Percentiles rank a stretch among this genome's conserved stretches.
Conservation (phyloP, 306 rosid genomes). For the Myrica gale region DNA sequence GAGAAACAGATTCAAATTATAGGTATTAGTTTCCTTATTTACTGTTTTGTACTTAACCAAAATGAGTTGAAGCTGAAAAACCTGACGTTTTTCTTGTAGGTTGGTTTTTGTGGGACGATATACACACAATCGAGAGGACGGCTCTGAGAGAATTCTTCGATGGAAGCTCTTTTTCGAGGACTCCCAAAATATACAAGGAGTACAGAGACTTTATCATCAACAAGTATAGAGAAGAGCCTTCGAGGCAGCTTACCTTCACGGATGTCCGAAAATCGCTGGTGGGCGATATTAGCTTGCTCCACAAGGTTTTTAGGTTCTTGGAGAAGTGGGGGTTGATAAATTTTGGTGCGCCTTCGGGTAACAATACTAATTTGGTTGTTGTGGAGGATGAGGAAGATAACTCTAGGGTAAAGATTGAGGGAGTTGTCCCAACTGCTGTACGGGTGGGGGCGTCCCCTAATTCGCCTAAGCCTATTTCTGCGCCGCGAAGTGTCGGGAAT, state of each 20-base stretch:
- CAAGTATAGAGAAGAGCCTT: constrained; percentile 84
- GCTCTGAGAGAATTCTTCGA: constrained; percentile 72
- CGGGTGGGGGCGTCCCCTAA: constrained; percentile 78
- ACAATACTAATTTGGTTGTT: constrained; percentile 23
- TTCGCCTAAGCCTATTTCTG: constrained; percentile 60
- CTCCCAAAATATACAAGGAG: constrained; percentile 72
- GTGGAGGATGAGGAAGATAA: constrained; percentile 33
- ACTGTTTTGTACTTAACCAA: neutral
- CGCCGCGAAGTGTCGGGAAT: constrained; percentile 30
- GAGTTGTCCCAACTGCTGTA: constrained; percentile 73
- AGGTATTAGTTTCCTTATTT: neutral
- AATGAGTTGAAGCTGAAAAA: neutral
- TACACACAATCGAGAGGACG: constrained; percentile 67
- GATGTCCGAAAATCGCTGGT: constrained; percentile 80
- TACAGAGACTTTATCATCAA: constrained; percentile 84
- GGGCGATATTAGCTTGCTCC: constrained; percentile 74
- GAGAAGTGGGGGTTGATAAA: constrained; percentile 82
- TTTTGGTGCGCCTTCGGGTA: constrained; percentile 43
- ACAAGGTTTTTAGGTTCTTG: constrained; percentile 67
- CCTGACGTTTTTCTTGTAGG: constrained; percentile 37
- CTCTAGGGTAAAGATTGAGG: constrained; percentile 57
- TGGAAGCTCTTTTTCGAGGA: constrained; percentile 65
- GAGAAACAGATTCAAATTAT: neutral
- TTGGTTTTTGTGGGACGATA: constrained; percentile 95
- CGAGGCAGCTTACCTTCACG: constrained; percentile 77